These are phyloP conservation scores for Kandelia obovata DNA, from an alignment of 345 rosid species.

Conservation along the genomic window DNA sequence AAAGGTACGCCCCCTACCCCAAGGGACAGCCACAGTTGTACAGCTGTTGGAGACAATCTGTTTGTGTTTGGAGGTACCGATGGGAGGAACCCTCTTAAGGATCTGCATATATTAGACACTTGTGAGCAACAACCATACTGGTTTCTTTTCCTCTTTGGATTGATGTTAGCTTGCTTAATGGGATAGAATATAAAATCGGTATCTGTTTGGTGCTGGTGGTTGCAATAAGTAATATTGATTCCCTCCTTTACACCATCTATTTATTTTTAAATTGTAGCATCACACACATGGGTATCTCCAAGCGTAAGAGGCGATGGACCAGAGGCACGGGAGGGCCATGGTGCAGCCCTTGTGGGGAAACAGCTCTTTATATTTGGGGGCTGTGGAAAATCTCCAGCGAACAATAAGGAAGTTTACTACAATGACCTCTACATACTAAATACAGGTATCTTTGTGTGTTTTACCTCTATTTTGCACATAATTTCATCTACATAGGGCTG, in stretches of 20 bases:
- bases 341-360: constrained; percentile 89
- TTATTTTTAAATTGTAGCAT: constrained; percentile 44
- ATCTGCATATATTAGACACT: constrained; percentile 77
- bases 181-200: not conserved
- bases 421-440: constrained; percentile 82
- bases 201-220: not conserved
- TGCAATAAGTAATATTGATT: constrained; percentile 2
- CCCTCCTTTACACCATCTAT: not conserved
- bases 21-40: constrained; percentile 94
- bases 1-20: constrained; percentile 74
- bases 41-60: constrained; percentile 66
- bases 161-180: not conserved
- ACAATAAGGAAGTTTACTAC: constrained; percentile 73
- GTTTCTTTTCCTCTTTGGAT: constrained; percentile 7
- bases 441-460: constrained; percentile 51
- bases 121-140: constrained; percentile 42
- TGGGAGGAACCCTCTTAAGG: constrained; percentile 72
- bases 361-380: constrained; percentile 92
- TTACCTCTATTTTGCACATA: not conserved
- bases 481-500: not conserved
- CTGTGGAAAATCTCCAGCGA: constrained; percentile 66
- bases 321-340: constrained; percentile 90
- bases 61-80: constrained; percentile 96
- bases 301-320: constrained; percentile 91
- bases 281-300: constrained; percentile 86